phyloP scores from a whole-genome alignment of 2,329 filamentous ascomycete genomes.

The Alternaria triticimaculans region DNA sequence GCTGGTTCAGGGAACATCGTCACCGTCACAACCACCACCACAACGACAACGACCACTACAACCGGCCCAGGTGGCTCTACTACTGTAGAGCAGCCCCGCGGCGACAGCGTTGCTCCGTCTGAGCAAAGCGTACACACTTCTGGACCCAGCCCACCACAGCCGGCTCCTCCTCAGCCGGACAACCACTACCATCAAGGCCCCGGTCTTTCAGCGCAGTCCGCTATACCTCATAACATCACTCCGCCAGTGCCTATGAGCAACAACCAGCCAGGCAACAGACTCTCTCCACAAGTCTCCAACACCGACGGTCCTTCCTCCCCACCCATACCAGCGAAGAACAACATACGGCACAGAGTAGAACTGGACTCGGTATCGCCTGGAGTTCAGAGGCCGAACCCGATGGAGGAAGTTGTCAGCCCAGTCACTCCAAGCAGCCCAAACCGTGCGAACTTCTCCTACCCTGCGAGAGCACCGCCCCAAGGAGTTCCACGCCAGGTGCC shows the following conservation, averaged over 20 bases:
- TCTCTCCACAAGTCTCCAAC: slow-evolving; percentile 16
- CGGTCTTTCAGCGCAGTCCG: slow-evolving; percentile 20
- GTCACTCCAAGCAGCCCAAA: slow-evolving; percentile 37
- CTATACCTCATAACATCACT: slow-evolving; percentile 14
- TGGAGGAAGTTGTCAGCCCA: slow-evolving; percentile 32
- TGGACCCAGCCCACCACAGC: slow-evolving; percentile 43
- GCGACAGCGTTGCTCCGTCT: slow-evolving; percentile 17
- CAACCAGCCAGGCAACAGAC: slow-evolving; percentile 1
- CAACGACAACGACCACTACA: slow-evolving; percentile 45
- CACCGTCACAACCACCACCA: slow-evolving; percentile 46
- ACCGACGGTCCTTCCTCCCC: slow-evolving; percentile 29
- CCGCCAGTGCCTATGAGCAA: slow-evolving; percentile 8
- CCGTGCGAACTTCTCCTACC: slow-evolving; percentile 46
- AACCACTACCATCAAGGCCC: slow-evolving; percentile 19
- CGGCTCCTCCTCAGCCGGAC: slow-evolving; percentile 28
- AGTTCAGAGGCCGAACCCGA: slow-evolving; percentile 42
- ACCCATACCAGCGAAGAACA: slow-evolving; percentile 45
- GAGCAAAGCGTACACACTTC: slow-evolving; percentile 40
- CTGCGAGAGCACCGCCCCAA: slow-evolving; percentile 39
- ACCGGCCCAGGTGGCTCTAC: slow-evolving; percentile 44
- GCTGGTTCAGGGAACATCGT: slow-evolving; percentile 42
- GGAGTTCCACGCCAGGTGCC: slow-evolving; percentile 41
- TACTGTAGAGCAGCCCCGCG: slow-evolving; percentile 39
- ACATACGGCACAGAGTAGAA: slow-evolving; percentile 45
- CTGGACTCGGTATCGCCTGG: slow-evolving; percentile 43